Conservation (phyloP, 1,284 basidiomycete genomes). For the Cutaneotrichosporon curvatum region DNA sequence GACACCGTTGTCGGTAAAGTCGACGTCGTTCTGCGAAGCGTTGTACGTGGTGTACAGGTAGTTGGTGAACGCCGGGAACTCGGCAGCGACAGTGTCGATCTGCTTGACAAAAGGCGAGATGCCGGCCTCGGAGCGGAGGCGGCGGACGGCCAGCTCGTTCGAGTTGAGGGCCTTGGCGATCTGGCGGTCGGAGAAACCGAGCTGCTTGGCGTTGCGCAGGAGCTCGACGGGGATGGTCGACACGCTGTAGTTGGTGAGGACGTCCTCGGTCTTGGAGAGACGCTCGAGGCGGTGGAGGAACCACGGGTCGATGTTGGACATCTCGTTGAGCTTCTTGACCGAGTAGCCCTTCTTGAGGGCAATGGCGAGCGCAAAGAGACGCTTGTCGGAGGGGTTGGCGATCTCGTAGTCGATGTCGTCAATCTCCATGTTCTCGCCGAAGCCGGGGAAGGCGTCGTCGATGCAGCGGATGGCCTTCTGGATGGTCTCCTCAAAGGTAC, state of each 20-base stretch:
- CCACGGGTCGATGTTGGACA: conserved; percentile 98
- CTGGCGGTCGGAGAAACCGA: conserved; percentile 93
- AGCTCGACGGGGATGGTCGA: conserved; percentile 60
- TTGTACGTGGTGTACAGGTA: conserved; percentile 99
- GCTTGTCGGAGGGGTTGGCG: conserved; percentile 61
- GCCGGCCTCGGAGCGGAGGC: conserved; percentile 69
- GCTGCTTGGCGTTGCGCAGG: conserved; percentile 81
- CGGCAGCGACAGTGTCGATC: conserved; percentile 97
- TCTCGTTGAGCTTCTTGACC: conserved; percentile 91
- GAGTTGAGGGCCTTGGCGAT: conserved; percentile 66
- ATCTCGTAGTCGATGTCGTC: conserved; percentile 79
- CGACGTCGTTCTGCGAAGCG: conserved; percentile 82
- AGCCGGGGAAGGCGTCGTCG: conserved; percentile 89
- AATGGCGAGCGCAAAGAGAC: conserved; percentile 92
- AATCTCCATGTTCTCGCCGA: conserved; percentile 61
- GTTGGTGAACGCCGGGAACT: conserved; percentile 98
- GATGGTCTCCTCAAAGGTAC: conserved; percentile 96
- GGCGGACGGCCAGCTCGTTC: conserved; percentile 57
- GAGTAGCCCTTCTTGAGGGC: conserved; percentile 91
- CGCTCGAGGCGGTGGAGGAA: conserved; percentile 84
- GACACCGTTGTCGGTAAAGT: conserved; percentile 83
- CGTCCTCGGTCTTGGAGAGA: conserved; percentile 71
- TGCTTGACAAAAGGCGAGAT: conserved; percentile 95
- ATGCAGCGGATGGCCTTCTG: conserved; percentile 97
- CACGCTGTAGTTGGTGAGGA: conserved; percentile 59